A percentile compares a stretch with the other conserved stretches of the same genome.
Evolutionary conservation across 2,329 filamentous ascomycete species (phyloP).

Genomic region (Aspergillaceae sp.): DNA sequence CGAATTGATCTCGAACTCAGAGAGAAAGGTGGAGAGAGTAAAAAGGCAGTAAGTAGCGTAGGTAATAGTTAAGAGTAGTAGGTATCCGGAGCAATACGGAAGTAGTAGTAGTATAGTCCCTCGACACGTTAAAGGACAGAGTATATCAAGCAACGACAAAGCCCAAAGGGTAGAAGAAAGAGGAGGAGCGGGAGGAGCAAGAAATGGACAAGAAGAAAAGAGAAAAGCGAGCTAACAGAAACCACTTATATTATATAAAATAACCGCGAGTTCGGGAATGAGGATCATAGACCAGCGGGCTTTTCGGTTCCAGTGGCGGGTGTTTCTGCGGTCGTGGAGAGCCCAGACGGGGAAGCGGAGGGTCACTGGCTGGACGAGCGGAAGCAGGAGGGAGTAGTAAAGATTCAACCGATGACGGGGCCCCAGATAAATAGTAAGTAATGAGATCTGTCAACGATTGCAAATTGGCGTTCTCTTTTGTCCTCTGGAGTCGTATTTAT

Average conservation of each 20-base stretch:
- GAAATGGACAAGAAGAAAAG: constrained; percentile 4
- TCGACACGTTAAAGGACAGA: constrained; percentile 8
- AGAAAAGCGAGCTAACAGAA: neutral
- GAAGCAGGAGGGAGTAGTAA: constrained; percentile 13
- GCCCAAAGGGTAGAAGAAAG: neutral
- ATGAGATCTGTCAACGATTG: no score
- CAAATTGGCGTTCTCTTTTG: no score
- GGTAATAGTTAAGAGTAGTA: constrained; percentile 2
- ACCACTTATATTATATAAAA: constrained; percentile 1
- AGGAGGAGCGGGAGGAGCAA: constrained; percentile 1
- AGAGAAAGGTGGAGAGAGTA: constrained; percentile 1
- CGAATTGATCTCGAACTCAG: neutral
- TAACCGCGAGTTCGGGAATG: constrained; percentile 12
- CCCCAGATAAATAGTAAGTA: neutral
- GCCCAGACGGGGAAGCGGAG: constrained; percentile 31
- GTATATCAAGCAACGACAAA: neutral
- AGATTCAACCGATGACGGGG: constrained; percentile 3
- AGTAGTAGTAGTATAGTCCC: constrained; percentile 19
- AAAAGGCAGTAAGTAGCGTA: neutral
- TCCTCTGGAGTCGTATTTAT: no score
- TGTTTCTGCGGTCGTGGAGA: constrained; percentile 6
- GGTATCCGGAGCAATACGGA: constrained; percentile 25
- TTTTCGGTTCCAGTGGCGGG: constrained; percentile 18
- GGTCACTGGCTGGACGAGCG: constrained; percentile 27
- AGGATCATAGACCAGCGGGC: constrained; percentile 9